Evolutionary conservation across 106 monocot species (phyloP).

Genomic region (Hemerocallis citrina): DNA sequence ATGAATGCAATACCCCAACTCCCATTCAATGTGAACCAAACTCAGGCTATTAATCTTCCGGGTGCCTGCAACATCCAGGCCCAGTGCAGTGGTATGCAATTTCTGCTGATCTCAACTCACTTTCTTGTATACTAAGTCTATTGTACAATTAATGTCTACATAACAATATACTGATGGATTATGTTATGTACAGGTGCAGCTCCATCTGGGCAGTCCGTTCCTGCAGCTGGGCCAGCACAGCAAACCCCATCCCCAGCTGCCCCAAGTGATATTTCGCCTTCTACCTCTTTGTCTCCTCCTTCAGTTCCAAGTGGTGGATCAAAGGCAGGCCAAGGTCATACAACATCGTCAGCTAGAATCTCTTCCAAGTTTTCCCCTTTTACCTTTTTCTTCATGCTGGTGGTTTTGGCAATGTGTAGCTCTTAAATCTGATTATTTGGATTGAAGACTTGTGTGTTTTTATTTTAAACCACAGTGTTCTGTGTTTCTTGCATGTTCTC

Average conservation of each 20-base stretch:
- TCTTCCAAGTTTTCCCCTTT: not conserved
- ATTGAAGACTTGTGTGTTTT: not conserved
- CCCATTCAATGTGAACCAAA: slow-evolving; percentile 11
- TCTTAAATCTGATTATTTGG: not conserved
- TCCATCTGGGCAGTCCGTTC: slow-evolving; percentile 7
- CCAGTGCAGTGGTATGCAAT: slow-evolving; percentile 23
- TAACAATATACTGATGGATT: not conserved
- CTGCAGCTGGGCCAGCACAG: slow-evolving; percentile 2
- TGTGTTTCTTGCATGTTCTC: not conserved
- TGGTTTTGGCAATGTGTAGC: not conserved
- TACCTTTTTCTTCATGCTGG: not conserved
- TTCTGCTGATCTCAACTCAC: not conserved
- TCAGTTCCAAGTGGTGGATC: not conserved
- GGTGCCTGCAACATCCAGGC: slow-evolving; percentile 23
- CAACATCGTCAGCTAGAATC: not conserved
- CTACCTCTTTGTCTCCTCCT: slow-evolving; percentile 3
- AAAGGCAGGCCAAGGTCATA: not conserved
- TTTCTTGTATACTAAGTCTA: not conserved
- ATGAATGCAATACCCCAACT: slow-evolving; percentile 1
- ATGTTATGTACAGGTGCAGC: not conserved
- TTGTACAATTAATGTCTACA: not conserved
- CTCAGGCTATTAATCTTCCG: slow-evolving; percentile 20
- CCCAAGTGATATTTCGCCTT: slow-evolving; percentile 12
- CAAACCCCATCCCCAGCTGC: slow-evolving; percentile 3
- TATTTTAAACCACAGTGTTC: not conserved